Percentiles rank a stretch among this genome's conserved stretches.
phyloP scores from a whole-genome alignment of 805 yeast genomes.

The Metschnikowia colocasiae region DNA sequence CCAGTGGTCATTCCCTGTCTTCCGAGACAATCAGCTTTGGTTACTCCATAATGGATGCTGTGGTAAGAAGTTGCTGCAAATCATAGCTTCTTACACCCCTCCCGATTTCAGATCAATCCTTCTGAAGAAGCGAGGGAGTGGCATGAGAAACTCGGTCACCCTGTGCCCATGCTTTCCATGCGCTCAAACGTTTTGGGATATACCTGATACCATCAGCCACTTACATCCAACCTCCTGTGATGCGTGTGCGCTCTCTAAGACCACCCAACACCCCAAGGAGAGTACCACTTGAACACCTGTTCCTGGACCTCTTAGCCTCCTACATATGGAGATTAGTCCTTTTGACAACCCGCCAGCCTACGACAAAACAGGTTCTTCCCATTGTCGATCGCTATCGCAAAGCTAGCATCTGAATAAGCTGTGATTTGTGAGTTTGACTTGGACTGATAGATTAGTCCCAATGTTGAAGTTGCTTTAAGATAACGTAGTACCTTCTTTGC shows the following conservation, averaged over 20 bases:
- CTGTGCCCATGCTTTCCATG: neutral
- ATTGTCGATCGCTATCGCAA: neutral
- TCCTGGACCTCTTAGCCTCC: no score
- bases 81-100: no score
- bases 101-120: neutral
- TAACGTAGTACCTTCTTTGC: no score
- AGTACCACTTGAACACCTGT: no score
- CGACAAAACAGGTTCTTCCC: neutral
- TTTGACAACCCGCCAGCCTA: no score
- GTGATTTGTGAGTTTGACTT: no score
- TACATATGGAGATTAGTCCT: no score
- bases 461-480: no score
- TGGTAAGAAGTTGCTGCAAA: no score
- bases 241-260: neutral
- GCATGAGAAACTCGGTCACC: neutral
- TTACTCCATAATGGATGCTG: neutral
- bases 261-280: neutral
- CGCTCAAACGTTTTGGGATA: neutral
- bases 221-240: neutral
- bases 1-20: neutral
- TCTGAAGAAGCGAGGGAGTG: neutral
- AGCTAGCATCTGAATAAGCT: no score
- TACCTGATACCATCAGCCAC: neutral
- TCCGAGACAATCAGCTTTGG: neutral
- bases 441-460: no score